Percentiles rank a stretch among this genome's conserved stretches.
Evolutionary conservation across 495 filamentous ascomycete genomes (phyloP).

Genomic region (Astrothelium macrocarpum): DNA sequence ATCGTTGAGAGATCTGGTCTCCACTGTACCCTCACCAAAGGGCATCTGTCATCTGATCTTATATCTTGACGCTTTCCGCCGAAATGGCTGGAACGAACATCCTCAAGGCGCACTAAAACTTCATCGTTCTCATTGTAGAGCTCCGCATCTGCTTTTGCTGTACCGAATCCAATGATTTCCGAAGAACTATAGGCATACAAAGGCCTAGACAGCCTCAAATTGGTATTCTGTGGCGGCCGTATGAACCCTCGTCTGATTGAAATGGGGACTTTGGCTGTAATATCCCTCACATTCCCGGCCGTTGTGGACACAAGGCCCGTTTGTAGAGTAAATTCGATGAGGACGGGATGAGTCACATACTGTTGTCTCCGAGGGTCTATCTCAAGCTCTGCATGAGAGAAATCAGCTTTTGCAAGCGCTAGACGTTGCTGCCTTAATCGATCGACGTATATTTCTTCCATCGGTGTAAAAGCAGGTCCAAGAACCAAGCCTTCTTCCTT

Average conservation of each 20-base stretch:
- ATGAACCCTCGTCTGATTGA: neutral
- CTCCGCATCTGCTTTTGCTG: conserved; percentile 6
- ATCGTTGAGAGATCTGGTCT: too few species aligned
- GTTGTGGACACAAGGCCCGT: neutral
- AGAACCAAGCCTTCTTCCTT: conserved; percentile 10
- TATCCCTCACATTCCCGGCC: neutral
- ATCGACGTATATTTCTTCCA: neutral
- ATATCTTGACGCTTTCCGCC: too few species aligned
- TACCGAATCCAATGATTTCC: neutral
- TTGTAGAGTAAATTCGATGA: conserved; percentile 29
- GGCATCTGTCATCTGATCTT: too few species aligned
- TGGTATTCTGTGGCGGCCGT: too few species aligned
- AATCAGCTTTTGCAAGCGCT: conserved; percentile 17
- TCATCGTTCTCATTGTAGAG: neutral
- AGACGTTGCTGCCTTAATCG: neutral
- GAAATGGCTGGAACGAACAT: neutral
- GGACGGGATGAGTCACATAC: conserved; percentile 43
- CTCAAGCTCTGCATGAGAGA: conserved; percentile 32
- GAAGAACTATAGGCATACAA: neutral
- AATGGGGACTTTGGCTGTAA: neutral
- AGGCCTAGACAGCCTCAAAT: neutral
- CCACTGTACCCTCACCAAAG: too few species aligned
- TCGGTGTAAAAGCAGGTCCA: neutral
- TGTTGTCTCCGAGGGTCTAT: conserved; percentile 32
- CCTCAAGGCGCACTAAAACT: neutral